Evolutionary conservation across 2,329 filamentous ascomycete species (phyloP).

Genomic region (Aspergillus novoparasiticus): DNA sequence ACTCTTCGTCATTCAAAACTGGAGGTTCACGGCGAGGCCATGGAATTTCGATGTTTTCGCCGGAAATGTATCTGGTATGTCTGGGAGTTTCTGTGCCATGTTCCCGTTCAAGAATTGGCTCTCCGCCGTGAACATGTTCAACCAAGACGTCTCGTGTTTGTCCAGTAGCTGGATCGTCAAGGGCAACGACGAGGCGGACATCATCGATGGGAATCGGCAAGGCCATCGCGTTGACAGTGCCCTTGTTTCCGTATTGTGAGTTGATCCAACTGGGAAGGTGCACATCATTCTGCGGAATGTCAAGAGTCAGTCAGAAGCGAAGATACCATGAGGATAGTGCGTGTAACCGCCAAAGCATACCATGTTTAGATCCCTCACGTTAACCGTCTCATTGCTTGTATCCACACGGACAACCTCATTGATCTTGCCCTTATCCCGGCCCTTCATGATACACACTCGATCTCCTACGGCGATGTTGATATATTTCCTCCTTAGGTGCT

Average conservation of each 20-base stretch:
- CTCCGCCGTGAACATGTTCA: conserved; percentile 64
- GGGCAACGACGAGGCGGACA: conserved; percentile 78
- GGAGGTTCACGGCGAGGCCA: conserved; percentile 66
- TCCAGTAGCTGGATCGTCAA: conserved; percentile 68
- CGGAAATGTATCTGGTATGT: conserved; percentile 62
- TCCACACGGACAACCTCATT: conserved; percentile 67
- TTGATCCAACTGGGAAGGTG: conserved; percentile 42
- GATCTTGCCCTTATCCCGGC: conserved; percentile 81
- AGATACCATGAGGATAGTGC: neutral
- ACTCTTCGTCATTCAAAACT: conserved; percentile 56
- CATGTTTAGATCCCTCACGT: conserved; percentile 64
- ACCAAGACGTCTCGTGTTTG: conserved; percentile 73
- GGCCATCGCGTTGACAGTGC: conserved; percentile 52
- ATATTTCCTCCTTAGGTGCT: conserved; percentile 46
- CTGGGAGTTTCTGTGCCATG: conserved; percentile 46
- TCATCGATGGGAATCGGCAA: conserved; percentile 67
- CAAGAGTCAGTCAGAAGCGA: conserved; percentile 2
- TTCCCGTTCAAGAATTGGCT: conserved; percentile 54
- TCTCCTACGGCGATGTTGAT: conserved; percentile 70
- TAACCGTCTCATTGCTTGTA: conserved; percentile 57
- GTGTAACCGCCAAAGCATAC: conserved; percentile 47
- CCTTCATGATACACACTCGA: conserved; percentile 78
- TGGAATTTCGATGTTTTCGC: conserved; percentile 72
- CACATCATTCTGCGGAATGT: conserved; percentile 42
- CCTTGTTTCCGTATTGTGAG: conserved; percentile 40